A percentile compares a stretch with the other conserved stretches of the same genome.
phyloP scores from a whole-genome alignment of 345 rosid species.

The Hypericum perforatum region DNA sequence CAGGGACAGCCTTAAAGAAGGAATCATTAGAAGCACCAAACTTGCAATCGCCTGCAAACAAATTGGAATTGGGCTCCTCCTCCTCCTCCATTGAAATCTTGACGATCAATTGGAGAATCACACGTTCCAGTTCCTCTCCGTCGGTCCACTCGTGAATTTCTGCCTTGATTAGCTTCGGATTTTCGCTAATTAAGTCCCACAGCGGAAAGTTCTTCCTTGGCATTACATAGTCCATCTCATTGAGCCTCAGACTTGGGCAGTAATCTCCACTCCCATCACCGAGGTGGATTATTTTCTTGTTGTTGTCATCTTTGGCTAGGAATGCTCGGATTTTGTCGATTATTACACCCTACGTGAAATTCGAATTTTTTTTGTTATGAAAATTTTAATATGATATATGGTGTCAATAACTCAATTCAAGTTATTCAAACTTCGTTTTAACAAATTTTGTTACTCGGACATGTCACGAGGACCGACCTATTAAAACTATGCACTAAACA shows the following conservation, averaged over 20 bases:
- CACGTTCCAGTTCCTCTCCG: constrained; percentile 11
- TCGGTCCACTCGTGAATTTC: constrained; percentile 16
- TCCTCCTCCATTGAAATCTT: background rate
- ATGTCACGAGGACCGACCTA: too few relatives aligned
- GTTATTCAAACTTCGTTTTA: too few relatives aligned
- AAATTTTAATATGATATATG: too few relatives aligned
- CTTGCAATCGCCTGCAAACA: constrained; percentile 9
- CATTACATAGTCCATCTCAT: constrained; percentile 13
- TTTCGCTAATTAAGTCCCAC: constrained; percentile 12
- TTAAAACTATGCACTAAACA: too few relatives aligned
- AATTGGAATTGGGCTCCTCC: too few relatives aligned
- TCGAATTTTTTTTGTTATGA: background rate
- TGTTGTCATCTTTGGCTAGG: background rate
- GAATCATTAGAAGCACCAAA: constrained; percentile 1
- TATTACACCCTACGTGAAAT: constrained; percentile 6
- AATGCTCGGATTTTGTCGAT: constrained; percentile 19
- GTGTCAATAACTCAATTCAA: too few relatives aligned
- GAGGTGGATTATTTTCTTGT: constrained; percentile 9
- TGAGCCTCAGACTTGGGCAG: constrained; percentile 17
- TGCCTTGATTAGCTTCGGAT: constrained; percentile 13
- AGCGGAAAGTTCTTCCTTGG: constrained; percentile 20
- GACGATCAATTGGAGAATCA: constrained; percentile 7
- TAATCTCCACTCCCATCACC: constrained; percentile 17
- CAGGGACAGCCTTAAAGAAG: background rate
- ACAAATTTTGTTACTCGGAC: too few relatives aligned